These are phyloP conservation scores for Cercospora sp. DNA, from an alignment of 2,329 filamentous ascomycete species.

Conservation along the genomic window DNA sequence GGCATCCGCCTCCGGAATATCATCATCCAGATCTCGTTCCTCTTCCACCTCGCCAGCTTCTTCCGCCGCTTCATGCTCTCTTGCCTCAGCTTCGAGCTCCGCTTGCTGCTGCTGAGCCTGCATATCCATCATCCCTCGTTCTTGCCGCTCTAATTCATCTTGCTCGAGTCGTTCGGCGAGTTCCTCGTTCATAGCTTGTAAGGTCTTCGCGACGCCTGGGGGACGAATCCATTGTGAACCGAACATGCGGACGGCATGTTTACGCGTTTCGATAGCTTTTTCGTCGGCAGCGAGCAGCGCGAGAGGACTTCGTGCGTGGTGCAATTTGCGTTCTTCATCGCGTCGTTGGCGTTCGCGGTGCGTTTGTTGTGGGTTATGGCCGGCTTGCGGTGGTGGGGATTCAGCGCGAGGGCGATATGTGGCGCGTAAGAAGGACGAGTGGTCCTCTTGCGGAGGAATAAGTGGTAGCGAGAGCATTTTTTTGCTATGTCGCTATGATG, in stretches of 20 bases:
- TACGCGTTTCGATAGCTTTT: constrained; percentile 70
- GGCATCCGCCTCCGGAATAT: constrained; percentile 64
- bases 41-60: constrained; percentile 54
- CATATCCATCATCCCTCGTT: constrained; percentile 71
- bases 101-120: constrained; percentile 63
- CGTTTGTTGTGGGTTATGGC: constrained; percentile 30
- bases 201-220: constrained; percentile 82
- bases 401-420: constrained; percentile 33
- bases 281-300: constrained; percentile 75
- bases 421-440: constrained; percentile 29
- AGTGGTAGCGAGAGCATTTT: constrained; percentile 39
- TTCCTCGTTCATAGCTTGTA: constrained; percentile 88
- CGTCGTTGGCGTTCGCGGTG: constrained; percentile 37
- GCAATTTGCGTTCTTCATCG: constrained; percentile 37
- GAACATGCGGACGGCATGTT: constrained; percentile 79
- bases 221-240: constrained; percentile 89
- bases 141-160: constrained; percentile 68
- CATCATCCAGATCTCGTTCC: constrained; percentile 55
- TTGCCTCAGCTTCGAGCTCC: constrained; percentile 43
- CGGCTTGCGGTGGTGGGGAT: constrained; percentile 29
- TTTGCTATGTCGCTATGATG: background rate
- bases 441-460: constrained; percentile 35
- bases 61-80: constrained; percentile 43
- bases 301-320: constrained; percentile 58
- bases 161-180: constrained; percentile 85